Evolutionary conservation across 2,329 filamentous ascomycete species (phyloP).

Genomic region (Chaetomium olivaceum): DNA sequence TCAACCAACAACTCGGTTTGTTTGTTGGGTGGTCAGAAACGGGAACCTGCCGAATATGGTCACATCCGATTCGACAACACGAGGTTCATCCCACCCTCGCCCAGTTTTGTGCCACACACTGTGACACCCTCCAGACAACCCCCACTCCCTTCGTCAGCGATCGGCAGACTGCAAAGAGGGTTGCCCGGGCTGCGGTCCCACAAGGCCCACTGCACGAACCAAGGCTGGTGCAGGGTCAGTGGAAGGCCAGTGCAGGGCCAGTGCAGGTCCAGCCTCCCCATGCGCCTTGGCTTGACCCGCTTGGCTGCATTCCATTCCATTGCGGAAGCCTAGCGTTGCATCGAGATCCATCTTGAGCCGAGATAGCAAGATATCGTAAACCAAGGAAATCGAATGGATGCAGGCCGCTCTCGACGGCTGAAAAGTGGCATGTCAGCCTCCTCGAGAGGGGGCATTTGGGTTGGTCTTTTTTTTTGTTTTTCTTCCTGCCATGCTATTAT

Average conservation of each 20-base stretch:
- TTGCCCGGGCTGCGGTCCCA: neutral
- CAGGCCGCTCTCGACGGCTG: neutral
- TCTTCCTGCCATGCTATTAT: neutral
- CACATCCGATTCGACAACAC: neutral
- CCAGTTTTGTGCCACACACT: neutral
- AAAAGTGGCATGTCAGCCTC: neutral
- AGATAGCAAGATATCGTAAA: conserved; percentile 14
- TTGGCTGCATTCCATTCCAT: conserved; percentile 7
- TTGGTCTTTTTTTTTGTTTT: neutral
- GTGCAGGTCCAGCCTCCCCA: conserved; percentile 10
- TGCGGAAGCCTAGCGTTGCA: conserved; percentile 11
- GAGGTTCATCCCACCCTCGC: neutral
- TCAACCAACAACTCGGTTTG: neutral
- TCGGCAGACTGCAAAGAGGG: conserved; percentile 1
- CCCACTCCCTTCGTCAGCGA: neutral
- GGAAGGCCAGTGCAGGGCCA: neutral
- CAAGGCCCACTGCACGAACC: conserved; percentile 12
- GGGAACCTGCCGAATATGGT: neutral
- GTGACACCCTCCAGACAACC: neutral
- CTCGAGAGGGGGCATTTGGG: neutral
- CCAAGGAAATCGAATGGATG: conserved; percentile 10
- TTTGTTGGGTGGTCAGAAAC: neutral
- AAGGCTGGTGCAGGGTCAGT: conserved; percentile 3
- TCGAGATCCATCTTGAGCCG: conserved; percentile 4
- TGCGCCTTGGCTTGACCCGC: conserved; percentile 15